Conservation (phyloP, 345 rosid genomes). For the Sonneratia caseolaris region DNA sequence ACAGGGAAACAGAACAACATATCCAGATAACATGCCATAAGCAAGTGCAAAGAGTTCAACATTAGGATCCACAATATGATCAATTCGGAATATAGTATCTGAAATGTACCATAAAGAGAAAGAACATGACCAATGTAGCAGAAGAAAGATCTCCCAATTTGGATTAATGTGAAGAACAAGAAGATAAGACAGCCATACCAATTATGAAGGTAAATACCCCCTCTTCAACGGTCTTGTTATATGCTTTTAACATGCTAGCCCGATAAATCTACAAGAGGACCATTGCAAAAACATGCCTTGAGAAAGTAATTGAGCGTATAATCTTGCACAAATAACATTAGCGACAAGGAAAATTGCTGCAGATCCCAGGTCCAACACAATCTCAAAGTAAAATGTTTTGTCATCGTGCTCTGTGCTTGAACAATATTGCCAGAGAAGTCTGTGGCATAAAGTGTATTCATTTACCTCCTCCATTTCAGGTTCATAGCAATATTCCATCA, state of each 20-base stretch:
- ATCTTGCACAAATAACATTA: neutral
- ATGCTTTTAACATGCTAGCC: conserved; percentile 93
- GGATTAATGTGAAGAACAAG: conserved; percentile 12
- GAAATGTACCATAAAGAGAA: neutral
- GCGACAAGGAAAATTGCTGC: neutral
- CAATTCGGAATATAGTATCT: neutral
- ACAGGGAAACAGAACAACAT: neutral
- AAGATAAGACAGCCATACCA: conserved; percentile 45
- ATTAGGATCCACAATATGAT: neutral
- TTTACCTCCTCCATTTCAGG: conserved; percentile 98
- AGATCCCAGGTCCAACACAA: neutral
- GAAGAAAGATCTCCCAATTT: neutral
- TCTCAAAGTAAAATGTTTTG: neutral
- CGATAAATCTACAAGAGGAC: conserved; percentile 52
- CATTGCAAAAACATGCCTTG: conserved; percentile 1
- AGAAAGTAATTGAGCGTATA: neutral
- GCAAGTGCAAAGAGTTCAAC: neutral
- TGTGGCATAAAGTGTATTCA: neutral
- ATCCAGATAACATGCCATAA: neutral
- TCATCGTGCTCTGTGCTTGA: neutral
- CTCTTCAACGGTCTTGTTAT: conserved; percentile 83
- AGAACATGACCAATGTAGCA: neutral
- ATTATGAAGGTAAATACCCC: conserved; percentile 74
- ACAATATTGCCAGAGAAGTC: neutral
- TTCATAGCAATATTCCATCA: conserved; percentile 92